These are phyloP conservation scores for Stachybotrys chartarum DNA, from an alignment of 2,329 filamentous ascomycete species.

Conservation along the genomic window DNA sequence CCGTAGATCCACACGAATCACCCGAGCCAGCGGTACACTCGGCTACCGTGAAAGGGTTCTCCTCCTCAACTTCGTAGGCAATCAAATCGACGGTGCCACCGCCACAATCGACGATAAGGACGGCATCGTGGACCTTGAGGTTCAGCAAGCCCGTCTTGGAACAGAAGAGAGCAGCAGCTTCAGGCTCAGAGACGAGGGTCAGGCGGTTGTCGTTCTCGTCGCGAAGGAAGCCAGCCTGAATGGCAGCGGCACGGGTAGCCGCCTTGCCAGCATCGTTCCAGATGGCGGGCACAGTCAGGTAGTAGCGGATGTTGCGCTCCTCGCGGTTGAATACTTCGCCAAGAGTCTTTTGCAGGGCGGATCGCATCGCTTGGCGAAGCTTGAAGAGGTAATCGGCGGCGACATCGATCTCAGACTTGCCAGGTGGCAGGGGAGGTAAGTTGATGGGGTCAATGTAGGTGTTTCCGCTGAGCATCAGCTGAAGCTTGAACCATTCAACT, in stretches of 20 bases:
- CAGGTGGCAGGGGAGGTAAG: slow-evolving; percentile 89
- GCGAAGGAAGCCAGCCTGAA: slow-evolving; percentile 91
- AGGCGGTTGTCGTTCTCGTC: slow-evolving; percentile 97
- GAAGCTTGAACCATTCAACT: slow-evolving; percentile 99
- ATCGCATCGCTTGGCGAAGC: slow-evolving; percentile 92
- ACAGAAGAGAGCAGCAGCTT: slow-evolving; percentile 95
- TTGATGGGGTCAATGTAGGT: slow-evolving; percentile 99
- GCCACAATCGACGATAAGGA: slow-evolving; percentile 96
- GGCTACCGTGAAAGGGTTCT: slow-evolving; percentile 91
- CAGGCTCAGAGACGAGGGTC: slow-evolving; percentile 91
- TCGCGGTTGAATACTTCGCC: slow-evolving; percentile 97
- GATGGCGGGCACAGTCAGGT: slow-evolving; percentile 96
- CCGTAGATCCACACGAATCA: slow-evolving; percentile 97
- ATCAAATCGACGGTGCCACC: slow-evolving; percentile 98
- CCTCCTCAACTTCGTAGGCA: slow-evolving; percentile 96
- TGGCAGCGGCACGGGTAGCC: slow-evolving; percentile 88
- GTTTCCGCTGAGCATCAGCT: slow-evolving; percentile 97
- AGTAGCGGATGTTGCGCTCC: slow-evolving; percentile 96
- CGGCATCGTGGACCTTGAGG: slow-evolving; percentile 96
- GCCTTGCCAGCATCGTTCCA: slow-evolving; percentile 99
- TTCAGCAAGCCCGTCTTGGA: slow-evolving; percentile 94
- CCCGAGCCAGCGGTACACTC: slow-evolving; percentile 97
- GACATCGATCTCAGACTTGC: slow-evolving; percentile 98
- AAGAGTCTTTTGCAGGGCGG: slow-evolving; percentile 89
- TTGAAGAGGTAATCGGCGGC: slow-evolving; percentile 99